Evolutionary conservation across 495 filamentous ascomycete species (phyloP), one percentile per base, ranked within the genome.

Genomic region (Podospora didyma): DNA sequence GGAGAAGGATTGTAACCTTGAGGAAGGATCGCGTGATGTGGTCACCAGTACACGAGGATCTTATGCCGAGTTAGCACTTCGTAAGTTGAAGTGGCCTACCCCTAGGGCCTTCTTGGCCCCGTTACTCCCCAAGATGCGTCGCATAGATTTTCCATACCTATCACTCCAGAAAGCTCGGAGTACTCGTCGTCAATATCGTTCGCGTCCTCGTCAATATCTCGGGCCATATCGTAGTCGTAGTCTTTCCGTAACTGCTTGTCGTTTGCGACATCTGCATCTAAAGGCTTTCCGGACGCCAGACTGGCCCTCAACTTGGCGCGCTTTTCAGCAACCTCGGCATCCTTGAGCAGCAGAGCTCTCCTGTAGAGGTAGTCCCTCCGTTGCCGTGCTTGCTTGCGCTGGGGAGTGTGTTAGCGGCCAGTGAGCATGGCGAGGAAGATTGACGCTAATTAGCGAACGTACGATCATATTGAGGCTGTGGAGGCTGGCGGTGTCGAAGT

Each of bases 311-410:
- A 75, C 69, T 92, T 88, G 24, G 90, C 83, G 64, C 94, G 81
- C 71, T 96, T 96, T 72, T 95, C 89, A 51, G 88, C 86, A 46
- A 95, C 91, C 63, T 96, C 92, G 55, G 94, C 94, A 77, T 96
- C 88, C 57, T 88, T 88, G 47, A 99, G 86, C 19, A 89, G 62
- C 10, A 78, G 60, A 2, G 77, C 77, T 49, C 66, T 77, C 44
- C 94, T 88, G 70, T 97, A 96, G 65, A 99, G 88, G 73, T 97
- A 99, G 66, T 99, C 94, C 46, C 93, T 82, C 62, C 94, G 84
- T 73, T 92, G 85, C 57, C 91, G 86, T 61, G 87, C 85, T 85
- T 93, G 88, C 80, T 82, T 83, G 63, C 80, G 76, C 77, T 82
- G 51, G 26, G 47, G 41, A 48, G 16, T 1, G 9, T 52, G 61